Evolutionary conservation across 768 basidiomycete genomes (phyloP), one percentile per base, ranked within the genome.

Genomic region (Daedaleopsis nitida): DNA sequence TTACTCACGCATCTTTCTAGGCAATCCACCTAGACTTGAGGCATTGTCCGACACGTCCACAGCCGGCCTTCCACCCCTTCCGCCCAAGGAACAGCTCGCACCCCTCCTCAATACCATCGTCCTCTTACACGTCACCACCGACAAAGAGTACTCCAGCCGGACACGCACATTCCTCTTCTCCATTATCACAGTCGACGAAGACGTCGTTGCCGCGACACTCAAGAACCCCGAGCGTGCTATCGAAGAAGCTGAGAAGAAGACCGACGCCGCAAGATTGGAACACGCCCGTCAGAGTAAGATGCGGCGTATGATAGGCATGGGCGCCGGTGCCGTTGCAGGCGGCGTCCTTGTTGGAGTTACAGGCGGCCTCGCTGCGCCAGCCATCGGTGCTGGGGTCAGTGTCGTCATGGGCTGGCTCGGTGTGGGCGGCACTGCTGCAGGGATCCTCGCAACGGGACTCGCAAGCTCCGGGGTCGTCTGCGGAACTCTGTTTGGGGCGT

Each of bases 361-460:
- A n/a, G 85, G 84, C 49, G 84, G 85, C 16, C 75, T 85, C 11
- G 84, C 83, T 3, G 84, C 84, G 11, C 84, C 84, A 14, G 65
- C 86, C 0, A 80, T 86, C 7, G 83, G 83, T n/a, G 83, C 83
- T 16, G 82, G 78, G 3, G 76, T 83, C 17, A 73, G 77, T 2
- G 78, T 79, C 17, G 65, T 84, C 7, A 71, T 86, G 10, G 81
- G 82, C 1, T 79, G 77, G 71, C 67, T 85, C 1, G 84, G 84
- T 0, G 68, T 86, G 11, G 83, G 84, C 32, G 84, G 84, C 1
- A 83, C 83, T 2, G 75, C 80, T 10, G 75, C 77, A 10, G 83
- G 83, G 5, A 66, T 84, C 56, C 71, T 85, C 13, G 81, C 81
- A 3, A 82, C 74, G 52, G 84, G 82, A 7, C 74, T 85, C 9